Evolutionary conservation across 345 rosid genomes (phyloP).

Genomic region (Camelina sativa): DNA sequence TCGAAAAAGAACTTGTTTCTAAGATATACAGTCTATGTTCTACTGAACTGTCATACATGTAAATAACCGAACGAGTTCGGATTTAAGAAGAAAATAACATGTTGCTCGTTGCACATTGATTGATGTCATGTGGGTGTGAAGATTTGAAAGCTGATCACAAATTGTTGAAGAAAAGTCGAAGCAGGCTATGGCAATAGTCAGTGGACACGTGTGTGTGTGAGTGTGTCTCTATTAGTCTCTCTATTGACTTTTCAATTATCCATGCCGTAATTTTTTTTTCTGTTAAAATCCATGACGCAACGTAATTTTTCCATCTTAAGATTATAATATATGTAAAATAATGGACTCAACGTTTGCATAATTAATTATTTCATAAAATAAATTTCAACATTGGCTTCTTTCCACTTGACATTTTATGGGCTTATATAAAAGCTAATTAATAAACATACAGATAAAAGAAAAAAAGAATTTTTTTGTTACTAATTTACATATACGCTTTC

Average conservation of each 20-base stretch:
- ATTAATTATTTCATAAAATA: conserved; percentile 5
- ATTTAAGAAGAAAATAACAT: too few species aligned
- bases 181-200: neutral
- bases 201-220: neutral
- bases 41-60: too few species aligned
- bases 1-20: too few species aligned
- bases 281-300: too few species aligned
- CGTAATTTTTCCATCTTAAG: neutral
- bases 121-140: neutral
- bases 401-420: conserved; percentile 31
- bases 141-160: neutral
- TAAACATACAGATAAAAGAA: neutral
- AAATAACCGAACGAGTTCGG: too few species aligned
- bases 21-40: too few species aligned
- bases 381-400: conserved; percentile 37
- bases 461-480: too few species aligned
- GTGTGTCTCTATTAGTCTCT: neutral
- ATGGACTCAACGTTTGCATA: neutral
- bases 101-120: too few species aligned
- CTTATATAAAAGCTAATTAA: neutral
- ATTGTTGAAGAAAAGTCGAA: neutral
- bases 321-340: conserved; percentile 12
- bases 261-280: conserved; percentile 5
- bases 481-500: neutral
- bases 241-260: conserved; percentile 17